These are phyloP conservation scores for Gossypium stocksii DNA, from an alignment of 345 rosid genomes.

Conservation along the genomic window DNA sequence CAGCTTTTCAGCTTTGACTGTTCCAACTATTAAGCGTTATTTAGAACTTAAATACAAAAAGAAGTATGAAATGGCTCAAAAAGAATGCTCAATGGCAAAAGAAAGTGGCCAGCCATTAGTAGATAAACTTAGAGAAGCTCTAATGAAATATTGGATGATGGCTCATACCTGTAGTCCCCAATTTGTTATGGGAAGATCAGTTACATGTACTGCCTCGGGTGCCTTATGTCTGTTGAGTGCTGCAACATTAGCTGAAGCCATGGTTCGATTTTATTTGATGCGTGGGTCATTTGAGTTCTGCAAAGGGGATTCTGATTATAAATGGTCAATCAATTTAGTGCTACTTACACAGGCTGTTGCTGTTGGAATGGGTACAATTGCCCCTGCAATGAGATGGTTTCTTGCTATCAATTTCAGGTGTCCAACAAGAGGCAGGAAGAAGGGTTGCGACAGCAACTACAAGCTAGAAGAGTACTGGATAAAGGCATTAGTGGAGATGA, in stretches of 20 bases:
- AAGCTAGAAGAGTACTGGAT: constrained; percentile 69
- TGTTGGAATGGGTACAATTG: constrained; percentile 57
- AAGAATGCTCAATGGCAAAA: constrained; percentile 39
- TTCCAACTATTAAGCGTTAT: constrained; percentile 47
- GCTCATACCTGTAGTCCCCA: constrained; percentile 86
- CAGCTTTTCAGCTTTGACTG: constrained; percentile 54
- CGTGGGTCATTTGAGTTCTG: constrained; percentile 57
- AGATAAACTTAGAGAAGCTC: constrained; percentile 46
- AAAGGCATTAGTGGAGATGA: constrained; percentile 52
- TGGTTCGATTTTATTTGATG: constrained; percentile 53
- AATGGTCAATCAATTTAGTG: constrained; percentile 59
- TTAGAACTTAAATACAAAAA: constrained; percentile 60
- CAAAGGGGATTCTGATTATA: constrained; percentile 67
- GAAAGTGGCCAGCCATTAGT: constrained; percentile 29
- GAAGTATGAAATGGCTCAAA: constrained; percentile 46
- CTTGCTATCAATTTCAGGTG: constrained; percentile 65
- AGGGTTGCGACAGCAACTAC: constrained; percentile 26
- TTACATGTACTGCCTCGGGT: constrained; percentile 77
- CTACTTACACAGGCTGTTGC: constrained; percentile 61
- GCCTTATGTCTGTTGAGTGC: constrained; percentile 66
- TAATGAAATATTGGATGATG: constrained; percentile 82
- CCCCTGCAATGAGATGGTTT: constrained; percentile 77
- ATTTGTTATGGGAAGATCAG: constrained; percentile 75
- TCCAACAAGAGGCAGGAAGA: constrained; percentile 39
- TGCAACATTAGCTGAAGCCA: constrained; percentile 53